Evolutionary conservation across 1,284 basidiomycete genomes (phyloP).

Genomic region (Cystobasidium sp.): DNA sequence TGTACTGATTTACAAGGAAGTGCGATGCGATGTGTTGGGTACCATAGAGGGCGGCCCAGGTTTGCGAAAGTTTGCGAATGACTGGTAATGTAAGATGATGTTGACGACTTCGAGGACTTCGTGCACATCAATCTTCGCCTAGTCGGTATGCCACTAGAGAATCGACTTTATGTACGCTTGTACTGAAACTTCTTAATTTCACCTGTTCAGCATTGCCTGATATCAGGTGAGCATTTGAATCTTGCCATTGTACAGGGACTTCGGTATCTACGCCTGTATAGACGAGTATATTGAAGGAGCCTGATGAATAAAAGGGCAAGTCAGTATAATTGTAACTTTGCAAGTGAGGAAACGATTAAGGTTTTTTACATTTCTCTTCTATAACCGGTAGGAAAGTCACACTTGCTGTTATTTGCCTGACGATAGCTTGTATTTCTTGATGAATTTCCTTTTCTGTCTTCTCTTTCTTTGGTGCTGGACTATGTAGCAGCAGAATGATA

Average conservation of each 20-base stretch:
- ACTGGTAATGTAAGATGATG: no score
- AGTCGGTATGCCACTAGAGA: conserved; percentile 59
- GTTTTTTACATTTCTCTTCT: conserved; percentile 87
- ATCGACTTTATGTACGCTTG: conserved; percentile 58
- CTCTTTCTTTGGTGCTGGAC: conserved; percentile 52
- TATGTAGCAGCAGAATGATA: background rate
- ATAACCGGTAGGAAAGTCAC: conserved; percentile 95
- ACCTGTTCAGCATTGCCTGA: conserved; percentile 65
- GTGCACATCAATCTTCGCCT: conserved; percentile 52
- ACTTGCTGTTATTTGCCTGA: conserved; percentile 97
- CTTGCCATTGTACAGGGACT: conserved; percentile 89
- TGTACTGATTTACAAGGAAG: no score
- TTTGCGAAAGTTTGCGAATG: no score
- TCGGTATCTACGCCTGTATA: conserved; percentile 84
- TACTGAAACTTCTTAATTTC: conserved; percentile 58
- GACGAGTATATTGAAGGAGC: conserved; percentile 85
- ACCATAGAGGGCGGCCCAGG: no score
- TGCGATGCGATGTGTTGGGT: no score
- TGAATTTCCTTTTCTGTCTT: conserved; percentile 87
- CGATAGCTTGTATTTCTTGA: conserved; percentile 94
- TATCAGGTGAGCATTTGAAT: conserved; percentile 92
- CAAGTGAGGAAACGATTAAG: background rate
- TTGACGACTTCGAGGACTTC: no score
- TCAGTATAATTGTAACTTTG: background rate
- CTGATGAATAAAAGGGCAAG: conserved; percentile 50